Conservation (phyloP, 2,329 filamentous ascomycete species). For the Escovopsis sp. region DNA sequence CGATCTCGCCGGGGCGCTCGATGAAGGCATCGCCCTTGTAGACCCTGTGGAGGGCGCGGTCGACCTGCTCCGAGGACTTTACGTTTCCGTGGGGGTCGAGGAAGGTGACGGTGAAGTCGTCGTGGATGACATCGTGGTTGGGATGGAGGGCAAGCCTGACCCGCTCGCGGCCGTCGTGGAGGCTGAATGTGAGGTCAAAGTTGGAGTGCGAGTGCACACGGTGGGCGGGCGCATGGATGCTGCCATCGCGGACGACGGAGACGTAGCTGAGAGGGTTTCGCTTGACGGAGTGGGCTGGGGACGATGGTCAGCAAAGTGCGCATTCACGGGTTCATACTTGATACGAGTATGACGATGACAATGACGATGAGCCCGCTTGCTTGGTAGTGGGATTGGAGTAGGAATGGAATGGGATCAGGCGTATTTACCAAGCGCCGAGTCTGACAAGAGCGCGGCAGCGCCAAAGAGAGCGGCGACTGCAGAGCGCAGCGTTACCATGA, state of each 20-base stretch:
- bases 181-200: conserved; percentile 72
- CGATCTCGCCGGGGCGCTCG: conserved; percentile 38
- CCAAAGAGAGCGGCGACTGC: conserved; percentile 12
- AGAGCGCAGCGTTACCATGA: conserved; percentile 14
- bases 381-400: too few species aligned
- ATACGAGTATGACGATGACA: too few species aligned
- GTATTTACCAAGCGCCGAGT: conserved; percentile 11
- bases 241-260: conserved; percentile 55
- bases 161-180: conserved; percentile 51
- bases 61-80: conserved; percentile 49
- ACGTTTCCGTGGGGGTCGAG: conserved; percentile 58
- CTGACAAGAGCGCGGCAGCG: conserved; percentile 9
- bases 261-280: conserved; percentile 67
- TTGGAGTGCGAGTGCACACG: conserved; percentile 65
- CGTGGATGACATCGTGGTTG: conserved; percentile 76
- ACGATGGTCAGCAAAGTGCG: conserved; percentile 9
- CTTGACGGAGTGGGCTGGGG: conserved; percentile 50
- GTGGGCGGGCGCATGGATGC: conserved; percentile 65
- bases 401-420: not conserved
- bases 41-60: conserved; percentile 62
- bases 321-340: conserved; percentile 1
- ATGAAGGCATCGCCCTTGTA: conserved; percentile 71
- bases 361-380: too few species aligned
- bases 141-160: conserved; percentile 74
- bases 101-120: conserved; percentile 60